Base-by-base conservation (phyloP, 192 early-diverging fungal genomes). In the Entomortierella lignicola region DNA sequence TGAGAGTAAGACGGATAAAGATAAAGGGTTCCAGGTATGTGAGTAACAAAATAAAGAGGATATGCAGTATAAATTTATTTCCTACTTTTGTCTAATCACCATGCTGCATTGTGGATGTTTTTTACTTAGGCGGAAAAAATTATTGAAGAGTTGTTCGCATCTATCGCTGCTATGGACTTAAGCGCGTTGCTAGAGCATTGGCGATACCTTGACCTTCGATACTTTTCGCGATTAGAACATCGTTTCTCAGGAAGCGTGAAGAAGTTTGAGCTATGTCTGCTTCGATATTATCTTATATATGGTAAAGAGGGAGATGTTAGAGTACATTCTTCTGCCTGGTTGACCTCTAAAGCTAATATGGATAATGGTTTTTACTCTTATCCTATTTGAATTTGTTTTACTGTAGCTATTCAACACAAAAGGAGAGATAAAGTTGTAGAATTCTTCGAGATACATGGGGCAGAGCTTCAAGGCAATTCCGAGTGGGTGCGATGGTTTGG, bases 401-500 rank as follows among this genome's bases (percentile, higher is more conserved):
- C 4, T 54, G 23, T 48, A 89, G 89, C 89, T 1, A 83, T 86
- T 18, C 86, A 88, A 44, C 84, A 87, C 64, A 91, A 87, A 69
- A 72, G 79, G 48, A 72, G 71, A 48, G 86, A 85, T 4, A 88
- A 85, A 41, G 73, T 91, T 1, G 67, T 83, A n/a, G 89, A 89
- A 53, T 91, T 89, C 56, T 87, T 91, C 67, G 88, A 89, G 27
- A 60, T 75, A 12, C 86, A 86, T 73, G 88, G 88, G 26, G 67
- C 84, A 47, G 88, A 89, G 53, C 71, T 91, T 63, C 83, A 87
- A 32, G 83, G 72, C 20, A 85, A 84, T 64, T 32, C 82, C 15
- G 88, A 89, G 55, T 91, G 89, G 89, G 60, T 86, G 48, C 79
- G 85, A 30, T 91, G 89, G 89, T 91, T 91, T 72, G 87, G 89